phyloP scores from a whole-genome alignment of 345 rosid genomes.

The Carallia pectinifolia region DNA sequence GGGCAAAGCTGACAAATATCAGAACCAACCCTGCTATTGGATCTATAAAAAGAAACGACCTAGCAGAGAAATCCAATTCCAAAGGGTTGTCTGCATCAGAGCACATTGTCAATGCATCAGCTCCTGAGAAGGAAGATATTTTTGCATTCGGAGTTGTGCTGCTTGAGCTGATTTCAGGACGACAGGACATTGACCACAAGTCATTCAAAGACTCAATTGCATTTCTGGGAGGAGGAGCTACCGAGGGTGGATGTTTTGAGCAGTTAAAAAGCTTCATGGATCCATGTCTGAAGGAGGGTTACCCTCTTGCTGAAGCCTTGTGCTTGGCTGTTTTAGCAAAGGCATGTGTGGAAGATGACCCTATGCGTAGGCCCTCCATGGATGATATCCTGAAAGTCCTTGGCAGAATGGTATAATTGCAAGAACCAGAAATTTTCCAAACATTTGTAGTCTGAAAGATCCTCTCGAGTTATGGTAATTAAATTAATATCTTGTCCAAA shows the following conservation, averaged over 20 bases:
- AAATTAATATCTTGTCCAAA: too few relatives aligned
- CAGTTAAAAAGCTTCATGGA: constrained; percentile 53
- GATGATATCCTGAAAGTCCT: constrained; percentile 56
- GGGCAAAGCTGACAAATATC: constrained; percentile 50
- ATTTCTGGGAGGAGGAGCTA: constrained; percentile 40
- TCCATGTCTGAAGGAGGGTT: constrained; percentile 45
- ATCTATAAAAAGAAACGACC: constrained; percentile 12
- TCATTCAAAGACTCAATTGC: constrained; percentile 39
- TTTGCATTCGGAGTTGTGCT: constrained; percentile 49
- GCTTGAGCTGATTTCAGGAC: constrained; percentile 52
- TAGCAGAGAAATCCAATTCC: too few relatives aligned
- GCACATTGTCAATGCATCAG: constrained; percentile 16
- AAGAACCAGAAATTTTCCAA: not conserved
- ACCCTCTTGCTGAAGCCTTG: constrained; percentile 50
- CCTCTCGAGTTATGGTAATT: too few relatives aligned
- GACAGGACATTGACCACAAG: constrained; percentile 27
- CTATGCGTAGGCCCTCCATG: constrained; percentile 51
- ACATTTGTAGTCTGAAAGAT: not conserved
- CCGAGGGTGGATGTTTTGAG: constrained; percentile 56
- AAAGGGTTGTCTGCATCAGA: constrained; percentile 34
- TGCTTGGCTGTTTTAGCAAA: constrained; percentile 56
- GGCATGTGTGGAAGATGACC: constrained; percentile 59
- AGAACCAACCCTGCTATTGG: constrained; percentile 18
- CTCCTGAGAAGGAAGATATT: constrained; percentile 43
- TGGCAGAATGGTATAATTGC: constrained; percentile 40